A percentile compares a stretch with the other conserved stretches of the same genome.
Evolutionary conservation across 2,329 filamentous ascomycete species (phyloP).

Genomic region (Penicillium crustosum): DNA sequence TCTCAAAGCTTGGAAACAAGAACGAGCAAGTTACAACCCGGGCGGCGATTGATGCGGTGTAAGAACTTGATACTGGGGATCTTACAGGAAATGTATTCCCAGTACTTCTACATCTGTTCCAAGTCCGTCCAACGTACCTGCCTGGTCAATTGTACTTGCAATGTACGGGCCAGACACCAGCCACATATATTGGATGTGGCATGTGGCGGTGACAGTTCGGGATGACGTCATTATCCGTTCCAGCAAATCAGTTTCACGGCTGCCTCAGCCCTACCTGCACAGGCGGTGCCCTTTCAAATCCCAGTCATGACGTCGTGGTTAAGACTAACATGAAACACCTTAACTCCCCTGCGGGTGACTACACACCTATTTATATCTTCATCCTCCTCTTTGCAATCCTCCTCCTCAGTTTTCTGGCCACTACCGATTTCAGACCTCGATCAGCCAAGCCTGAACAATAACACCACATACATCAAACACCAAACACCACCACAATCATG

Average conservation of each 20-base stretch:
- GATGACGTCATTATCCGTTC: conserved; percentile 9
- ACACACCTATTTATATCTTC: conserved; percentile 29
- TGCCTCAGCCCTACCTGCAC: conserved; percentile 21
- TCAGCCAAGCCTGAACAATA: conserved; percentile 6
- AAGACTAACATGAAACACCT: conserved; percentile 28
- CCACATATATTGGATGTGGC: background rate
- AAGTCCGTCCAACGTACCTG: conserved; percentile 1
- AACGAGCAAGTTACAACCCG: conserved; percentile 86
- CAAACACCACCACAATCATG: conserved; percentile 23
- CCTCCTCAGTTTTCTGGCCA: conserved; percentile 28
- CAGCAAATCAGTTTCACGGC: conserved; percentile 4
- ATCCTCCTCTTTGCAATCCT: conserved; percentile 29
- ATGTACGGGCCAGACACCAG: background rate
- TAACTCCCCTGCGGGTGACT: conserved; percentile 27
- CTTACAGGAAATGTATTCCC: background rate
- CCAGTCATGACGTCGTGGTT: conserved; percentile 19
- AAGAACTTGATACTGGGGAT: conserved; percentile 28
- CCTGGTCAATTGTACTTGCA: background rate
- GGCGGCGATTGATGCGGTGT: conserved; percentile 75
- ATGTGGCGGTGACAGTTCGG: background rate
- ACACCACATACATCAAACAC: background rate
- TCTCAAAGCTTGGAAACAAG: conserved; percentile 95
- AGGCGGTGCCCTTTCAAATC: background rate
- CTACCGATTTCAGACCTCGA: conserved; percentile 16
- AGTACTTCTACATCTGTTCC: background rate